Evolutionary conservation across 768 basidiomycete genomes (phyloP).

Genomic region (Tricholoma terreum): DNA sequence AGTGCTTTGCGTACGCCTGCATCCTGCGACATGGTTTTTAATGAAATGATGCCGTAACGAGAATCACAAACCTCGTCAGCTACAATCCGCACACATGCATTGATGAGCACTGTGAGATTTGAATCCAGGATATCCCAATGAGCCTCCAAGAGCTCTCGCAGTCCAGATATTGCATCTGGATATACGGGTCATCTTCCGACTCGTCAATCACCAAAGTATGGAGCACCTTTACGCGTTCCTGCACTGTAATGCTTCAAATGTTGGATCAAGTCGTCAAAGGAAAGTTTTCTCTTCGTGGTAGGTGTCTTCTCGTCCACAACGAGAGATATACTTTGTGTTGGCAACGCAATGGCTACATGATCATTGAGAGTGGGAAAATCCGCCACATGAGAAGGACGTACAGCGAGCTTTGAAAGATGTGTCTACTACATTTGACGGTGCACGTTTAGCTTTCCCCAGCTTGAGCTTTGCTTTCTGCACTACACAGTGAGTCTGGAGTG

Average conservation of each 20-base stretch:
- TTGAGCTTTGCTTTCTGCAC: constrained; percentile 92
- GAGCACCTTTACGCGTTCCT: constrained; percentile 68
- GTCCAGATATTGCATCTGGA: constrained; percentile 69
- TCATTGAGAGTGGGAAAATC: background rate
- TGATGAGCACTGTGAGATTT: constrained; percentile 53
- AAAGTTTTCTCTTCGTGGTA: constrained; percentile 72
- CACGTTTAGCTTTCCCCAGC: constrained; percentile 90
- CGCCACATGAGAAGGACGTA: constrained; percentile 38
- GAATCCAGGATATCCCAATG: constrained; percentile 54
- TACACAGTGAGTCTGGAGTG: background rate
- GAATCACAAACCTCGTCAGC: constrained; percentile 67
- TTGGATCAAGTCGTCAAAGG: constrained; percentile 70
- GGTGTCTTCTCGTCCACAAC: constrained; percentile 57
- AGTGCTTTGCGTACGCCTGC: constrained; percentile 72
- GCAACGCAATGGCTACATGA: constrained; percentile 78
- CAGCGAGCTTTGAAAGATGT: constrained; percentile 95
- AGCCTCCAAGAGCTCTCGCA: constrained; percentile 66
- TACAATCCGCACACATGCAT: constrained; percentile 65
- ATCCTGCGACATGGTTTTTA: constrained; percentile 50
- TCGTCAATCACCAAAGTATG: background rate
- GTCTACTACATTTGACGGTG: constrained; percentile 81
- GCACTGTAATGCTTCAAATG: constrained; percentile 85
- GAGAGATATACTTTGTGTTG: constrained; percentile 71
- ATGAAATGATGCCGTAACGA: constrained; percentile 1
- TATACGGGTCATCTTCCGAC: background rate